phyloP scores from a whole-genome alignment of 495 filamentous ascomycete genomes.

The Trichoderma gamsii region DNA sequence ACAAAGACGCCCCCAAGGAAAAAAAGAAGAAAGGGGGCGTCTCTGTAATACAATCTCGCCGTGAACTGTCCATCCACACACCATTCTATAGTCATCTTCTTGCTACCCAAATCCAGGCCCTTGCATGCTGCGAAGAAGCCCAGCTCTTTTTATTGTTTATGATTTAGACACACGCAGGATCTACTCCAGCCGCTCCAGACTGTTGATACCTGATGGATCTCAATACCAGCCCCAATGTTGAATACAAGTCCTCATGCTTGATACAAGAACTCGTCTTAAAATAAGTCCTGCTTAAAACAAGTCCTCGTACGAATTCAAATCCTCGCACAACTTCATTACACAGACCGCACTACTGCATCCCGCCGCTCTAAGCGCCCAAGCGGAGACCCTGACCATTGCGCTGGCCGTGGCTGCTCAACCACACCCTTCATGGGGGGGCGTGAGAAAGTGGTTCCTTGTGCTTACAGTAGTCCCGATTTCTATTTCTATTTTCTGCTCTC shows the following conservation, averaged over 20 bases:
- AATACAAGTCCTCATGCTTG: too few relatives aligned
- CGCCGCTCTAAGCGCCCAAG: conserved; percentile 13
- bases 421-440: background rate
- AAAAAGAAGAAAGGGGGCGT: background rate
- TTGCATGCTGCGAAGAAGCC: too few relatives aligned
- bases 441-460: background rate
- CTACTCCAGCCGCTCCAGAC: too few relatives aligned
- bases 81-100: background rate
- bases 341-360: background rate
- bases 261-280: too few relatives aligned
- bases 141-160: too few relatives aligned
- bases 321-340: background rate
- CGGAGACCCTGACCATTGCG: background rate
- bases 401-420: conserved; percentile 3
- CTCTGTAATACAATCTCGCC: background rate
- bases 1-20: background rate
- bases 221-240: too few relatives aligned
- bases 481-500: background rate
- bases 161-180: too few relatives aligned
- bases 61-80: background rate
- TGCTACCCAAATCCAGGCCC: too few relatives aligned
- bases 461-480: background rate
- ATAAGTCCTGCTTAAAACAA: too few relatives aligned
- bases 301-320: too few relatives aligned
- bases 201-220: too few relatives aligned